phyloP scores from a whole-genome alignment of 2,329 filamentous ascomycete genomes.

The Calonectria honghensis region DNA sequence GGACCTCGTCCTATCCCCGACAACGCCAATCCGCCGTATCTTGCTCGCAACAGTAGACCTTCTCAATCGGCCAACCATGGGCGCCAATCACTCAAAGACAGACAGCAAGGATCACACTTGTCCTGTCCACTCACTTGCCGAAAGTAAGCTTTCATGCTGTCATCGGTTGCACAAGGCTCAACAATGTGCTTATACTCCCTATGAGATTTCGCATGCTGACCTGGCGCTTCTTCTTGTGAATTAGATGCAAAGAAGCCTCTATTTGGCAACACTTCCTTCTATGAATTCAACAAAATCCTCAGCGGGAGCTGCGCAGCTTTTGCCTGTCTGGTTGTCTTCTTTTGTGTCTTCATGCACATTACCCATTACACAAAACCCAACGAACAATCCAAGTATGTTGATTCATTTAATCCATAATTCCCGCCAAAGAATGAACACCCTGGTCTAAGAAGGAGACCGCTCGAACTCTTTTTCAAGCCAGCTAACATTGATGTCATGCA shows the following conservation, averaged over 20 bases:
- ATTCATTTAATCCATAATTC: not conserved
- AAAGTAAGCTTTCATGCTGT: not conserved
- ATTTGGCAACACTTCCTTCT: conserved; percentile 37
- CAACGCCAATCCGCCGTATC: not conserved
- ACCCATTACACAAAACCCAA: conserved; percentile 47
- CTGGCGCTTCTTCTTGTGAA: not conserved
- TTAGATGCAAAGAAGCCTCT: conserved; percentile 44
- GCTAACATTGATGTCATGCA: not conserved
- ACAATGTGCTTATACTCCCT: no score
- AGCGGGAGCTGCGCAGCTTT: conserved; percentile 46
- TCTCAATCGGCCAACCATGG: conserved; percentile 12
- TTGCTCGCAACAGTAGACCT: not conserved
- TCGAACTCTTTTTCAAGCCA: not conserved
- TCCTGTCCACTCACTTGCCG: conserved; percentile 27
- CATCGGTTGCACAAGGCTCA: not conserved
- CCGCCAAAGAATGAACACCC: not conserved
- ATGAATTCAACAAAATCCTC: conserved; percentile 46
- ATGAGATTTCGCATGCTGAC: not conserved
- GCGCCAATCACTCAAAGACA: conserved; percentile 30
- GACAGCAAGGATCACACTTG: conserved; percentile 27
- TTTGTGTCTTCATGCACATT: conserved; percentile 43
- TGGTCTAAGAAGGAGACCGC: not conserved
- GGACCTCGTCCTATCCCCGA: not conserved
- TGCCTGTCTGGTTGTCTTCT: conserved; percentile 43
- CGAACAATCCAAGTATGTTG: conserved; percentile 50